Base-by-base conservation (phyloP, 305 asterid species). In the Salvia sclarea region DNA sequence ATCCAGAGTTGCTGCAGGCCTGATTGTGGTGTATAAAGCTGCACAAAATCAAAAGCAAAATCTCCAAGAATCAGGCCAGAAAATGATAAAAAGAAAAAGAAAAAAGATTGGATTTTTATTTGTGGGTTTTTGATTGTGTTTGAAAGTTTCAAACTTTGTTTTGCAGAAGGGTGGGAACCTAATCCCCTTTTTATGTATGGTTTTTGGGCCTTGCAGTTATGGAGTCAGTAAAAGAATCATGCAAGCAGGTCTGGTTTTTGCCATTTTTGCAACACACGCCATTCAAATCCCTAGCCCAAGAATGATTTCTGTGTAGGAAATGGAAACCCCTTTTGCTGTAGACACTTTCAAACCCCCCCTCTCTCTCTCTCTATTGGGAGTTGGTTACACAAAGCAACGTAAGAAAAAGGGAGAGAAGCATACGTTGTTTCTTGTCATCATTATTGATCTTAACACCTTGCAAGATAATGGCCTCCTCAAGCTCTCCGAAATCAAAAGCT, bases 1-100 rank as follows among this genome's bases (percentile, higher is more conserved):
- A 53, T 94, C 93, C 88, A 91, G 92, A 67, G 95, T 89, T 73
- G 96, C 88, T 40, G 92, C 96, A 76, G 95, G 93, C 76, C 82
- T 81, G 72, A 73, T 78, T 53, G 81, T 49, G 44, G 81, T 69
- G 81, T 79, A 85, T 76, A 91, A 84, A 84, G 93, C 98, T 94
- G 96, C 95, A 83, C 56, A 75, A 73, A 77, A 85, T 76, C 88
- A 77, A 77, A 68, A 52, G 67, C 75, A 72, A 83, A 78, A 81
- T 83, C 83, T 78, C 72, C 75, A 58, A 74, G 66, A 64, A 81
- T 78, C 82, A 52, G 69, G 3, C 54, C 21, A 58, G 11, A 41
- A 63, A 54, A 0, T n/a, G n/a, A n/a, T n/a, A 13, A 6, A 11
- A 0, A 0, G 4, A 3, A 40, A 22, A 37, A 22, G 25, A 59